A percentile compares a stretch with the other conserved stretches of the same genome.
Conservation (phyloP, 2,329 filamentous ascomycete species). For the Penicillium sp. region DNA sequence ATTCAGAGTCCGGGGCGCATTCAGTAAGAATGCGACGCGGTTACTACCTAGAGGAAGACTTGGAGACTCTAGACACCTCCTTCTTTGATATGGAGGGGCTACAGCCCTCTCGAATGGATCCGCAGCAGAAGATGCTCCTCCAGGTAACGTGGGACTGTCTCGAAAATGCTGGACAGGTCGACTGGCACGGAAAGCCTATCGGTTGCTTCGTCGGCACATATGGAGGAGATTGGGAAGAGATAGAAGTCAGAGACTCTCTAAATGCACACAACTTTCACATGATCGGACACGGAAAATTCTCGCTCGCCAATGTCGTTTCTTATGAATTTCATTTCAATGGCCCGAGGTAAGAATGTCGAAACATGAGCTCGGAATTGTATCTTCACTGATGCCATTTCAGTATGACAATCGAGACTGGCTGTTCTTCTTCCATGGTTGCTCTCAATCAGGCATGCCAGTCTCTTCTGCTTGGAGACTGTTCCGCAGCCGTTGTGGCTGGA, state of each 20-base stretch:
- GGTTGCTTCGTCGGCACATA: constrained; percentile 29
- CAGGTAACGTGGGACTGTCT: constrained; percentile 37
- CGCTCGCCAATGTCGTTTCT: constrained; percentile 20
- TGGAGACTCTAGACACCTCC: constrained; percentile 26
- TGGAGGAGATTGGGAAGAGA: constrained; percentile 26
- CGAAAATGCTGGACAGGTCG: constrained; percentile 32
- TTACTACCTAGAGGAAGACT: constrained; percentile 34
- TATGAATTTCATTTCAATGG: constrained; percentile 35
- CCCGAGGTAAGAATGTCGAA: constrained; percentile 7
- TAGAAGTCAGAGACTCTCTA: constrained; percentile 15
- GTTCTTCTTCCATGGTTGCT: constrained; percentile 45
- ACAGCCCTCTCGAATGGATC: constrained; percentile 31
- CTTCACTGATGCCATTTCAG: constrained; percentile 10
- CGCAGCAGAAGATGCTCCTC: constrained; percentile 35
- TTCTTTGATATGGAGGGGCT: constrained; percentile 29
- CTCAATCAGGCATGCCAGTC: constrained; percentile 30
- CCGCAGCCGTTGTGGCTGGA: constrained; percentile 39
- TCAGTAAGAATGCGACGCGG: constrained; percentile 13
- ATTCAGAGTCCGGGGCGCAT: constrained; percentile 18
- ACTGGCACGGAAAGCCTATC: constrained; percentile 33
- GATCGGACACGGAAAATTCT: constrained; percentile 12
- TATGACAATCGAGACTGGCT: constrained; percentile 45
- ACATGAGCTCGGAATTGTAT: not conserved
- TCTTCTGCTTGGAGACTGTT: constrained; percentile 24
- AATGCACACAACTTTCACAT: constrained; percentile 6